Evolutionary conservation across 1,139 yeast species (phyloP), one percentile per base, ranked within the genome.

Genomic region (Yamadazyma sp.): DNA sequence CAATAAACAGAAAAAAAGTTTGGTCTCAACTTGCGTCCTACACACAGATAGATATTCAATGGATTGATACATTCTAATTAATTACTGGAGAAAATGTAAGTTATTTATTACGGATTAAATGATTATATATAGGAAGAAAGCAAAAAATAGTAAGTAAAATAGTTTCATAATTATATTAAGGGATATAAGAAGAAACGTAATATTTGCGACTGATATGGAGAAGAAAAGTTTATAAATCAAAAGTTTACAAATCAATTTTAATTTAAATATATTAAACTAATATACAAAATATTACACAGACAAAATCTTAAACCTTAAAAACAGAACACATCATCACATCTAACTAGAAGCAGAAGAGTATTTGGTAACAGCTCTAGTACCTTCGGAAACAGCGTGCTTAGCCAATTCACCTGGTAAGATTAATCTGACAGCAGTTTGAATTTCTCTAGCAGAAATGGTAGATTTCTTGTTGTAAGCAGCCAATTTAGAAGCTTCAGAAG

Each of bases 391-490:
- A 62, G 97, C 97, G 75, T 90, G 97, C 82, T 90, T 92, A 57
- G 98, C 97, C 72, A 92, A 83, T 78, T 92, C 98, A 82, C 98
- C 98, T 55, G 98, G 98, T 62, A 92, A 86, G 75, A 92, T 92
- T 67, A 92, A 85, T 82, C 97, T 87, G 59, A 92, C 98, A 57
- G 98, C 97, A 57, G 97, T 92, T 77, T 92, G 98, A 65, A 92
- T 92, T 76, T 92, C 98, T 79, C 98, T 89, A 45, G 98, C 96
- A 52, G 97, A 89, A 64, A 92, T 92, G 64, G 98, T 92, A 43
- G 97, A 89, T 78, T 90, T 90, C 83, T 92, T 92, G 88, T 92
- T 92, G 86, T 92, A 92, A 64, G 97, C 96, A 75, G 98, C 98
- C 67, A 92, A 85, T 78, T 92, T 92, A 56, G 98, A 92, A 59